Evolutionary conservation across 2,329 filamentous ascomycete genomes (phyloP), one percentile per base, ranked within the genome.

Genomic region (Berkeleyomyces rouxiae): DNA sequence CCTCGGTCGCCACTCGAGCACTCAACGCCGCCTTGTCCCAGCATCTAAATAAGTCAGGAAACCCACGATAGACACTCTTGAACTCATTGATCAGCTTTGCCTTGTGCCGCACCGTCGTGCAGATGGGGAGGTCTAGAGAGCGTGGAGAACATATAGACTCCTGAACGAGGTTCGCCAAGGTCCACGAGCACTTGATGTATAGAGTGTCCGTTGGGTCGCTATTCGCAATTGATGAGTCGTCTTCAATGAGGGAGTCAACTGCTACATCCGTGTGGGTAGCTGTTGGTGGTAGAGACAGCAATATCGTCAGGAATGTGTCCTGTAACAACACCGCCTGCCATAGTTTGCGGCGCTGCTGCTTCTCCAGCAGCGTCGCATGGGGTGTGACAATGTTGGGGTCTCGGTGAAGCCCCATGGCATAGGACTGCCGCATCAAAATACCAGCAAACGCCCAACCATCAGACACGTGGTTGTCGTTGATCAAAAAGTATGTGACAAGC

Each of bases 391-490:
- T 83, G 64, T 90, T 87, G 0, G 88, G 88, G 68, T 91, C 87
- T 13, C 88, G 82, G 70, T 92, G 87, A 10, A 92, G 72, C 0
- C 88, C 86, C 84, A 92, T 87, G 33, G 88, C 88, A 68, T 90
- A 91, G 0, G 87, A 83, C 72, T 92, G 88, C 36, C 87, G 79
- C 66, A 89, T 84, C 31, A 90, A 72, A 36, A 92, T 85, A 4
- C 88, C 88, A 0, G 85, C 86, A 75, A 90, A 92, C 0, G 87
- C 85, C 84, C 87, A 92, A 1, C 87, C 88, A 70, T 92, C 88
- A 0, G 85, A 88, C 3, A 87, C 87, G 68, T 91, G 87, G 68
- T 90, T 90, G 71, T 92, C 87, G 68, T 92, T 92, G 75, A 91
- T 90, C 43, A 92, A 76, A 68, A 92, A 92, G 70, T 91, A 91